Conservation (phyloP, 2,329 filamentous ascomycete species). For the Cytospora piceae region DNA sequence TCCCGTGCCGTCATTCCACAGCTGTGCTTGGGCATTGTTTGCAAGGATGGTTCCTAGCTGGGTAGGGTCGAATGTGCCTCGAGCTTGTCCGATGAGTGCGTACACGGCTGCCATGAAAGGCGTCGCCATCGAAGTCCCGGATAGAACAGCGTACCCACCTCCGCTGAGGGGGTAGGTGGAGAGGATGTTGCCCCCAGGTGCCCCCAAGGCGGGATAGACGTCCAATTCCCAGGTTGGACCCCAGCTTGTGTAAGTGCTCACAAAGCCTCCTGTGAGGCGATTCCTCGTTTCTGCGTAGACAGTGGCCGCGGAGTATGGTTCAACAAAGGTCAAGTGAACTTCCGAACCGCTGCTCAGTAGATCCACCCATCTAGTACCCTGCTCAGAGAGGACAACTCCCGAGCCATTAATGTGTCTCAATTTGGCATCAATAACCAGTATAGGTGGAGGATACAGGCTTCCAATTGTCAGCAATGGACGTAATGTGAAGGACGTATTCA, state of each 20-base stretch:
- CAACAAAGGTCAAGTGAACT: constrained; percentile 33
- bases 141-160: constrained; percentile 56
- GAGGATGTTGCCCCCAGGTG: constrained; percentile 60
- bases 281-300: constrained; percentile 38
- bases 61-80: constrained; percentile 9
- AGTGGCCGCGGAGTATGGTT: constrained; percentile 6
- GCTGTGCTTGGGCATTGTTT: constrained; percentile 35
- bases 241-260: constrained; percentile 59
- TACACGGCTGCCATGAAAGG: constrained; percentile 45
- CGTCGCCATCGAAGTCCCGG: constrained; percentile 64
- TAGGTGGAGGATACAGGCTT: constrained; percentile 1
- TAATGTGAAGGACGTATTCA: not conserved
- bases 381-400: constrained; percentile 30
- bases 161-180: constrained; percentile 57
- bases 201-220: constrained; percentile 59
- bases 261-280: constrained; percentile 50
- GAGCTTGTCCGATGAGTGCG: constrained; percentile 24
- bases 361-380: constrained; percentile 35
- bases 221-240: constrained; percentile 62
- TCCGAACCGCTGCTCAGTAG: constrained; percentile 33
- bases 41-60: constrained; percentile 17
- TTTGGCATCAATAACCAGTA: not conserved
- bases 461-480: not conserved
- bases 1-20: constrained; percentile 39
- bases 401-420: constrained; percentile 27